Evolutionary conservation across 2,329 filamentous ascomycete genomes (phyloP).

Genomic region (Diplodia corticola): DNA sequence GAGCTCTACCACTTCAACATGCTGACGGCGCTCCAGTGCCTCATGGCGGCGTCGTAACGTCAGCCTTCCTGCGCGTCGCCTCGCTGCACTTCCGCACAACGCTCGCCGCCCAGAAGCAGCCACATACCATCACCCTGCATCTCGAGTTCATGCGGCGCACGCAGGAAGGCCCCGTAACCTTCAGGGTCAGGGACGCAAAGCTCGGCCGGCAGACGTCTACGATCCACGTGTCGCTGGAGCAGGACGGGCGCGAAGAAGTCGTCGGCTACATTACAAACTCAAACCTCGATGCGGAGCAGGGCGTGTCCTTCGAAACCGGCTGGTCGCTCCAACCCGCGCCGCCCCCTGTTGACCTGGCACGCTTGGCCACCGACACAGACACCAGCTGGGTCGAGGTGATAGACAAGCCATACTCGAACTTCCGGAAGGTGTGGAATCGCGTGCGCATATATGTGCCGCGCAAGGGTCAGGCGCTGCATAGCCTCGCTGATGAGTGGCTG

Average conservation of each 20-base stretch:
- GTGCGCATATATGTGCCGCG: slow-evolving; percentile 56
- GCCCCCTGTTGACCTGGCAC: slow-evolving; percentile 44
- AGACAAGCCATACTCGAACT: slow-evolving; percentile 47
- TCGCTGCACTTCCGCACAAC: slow-evolving; percentile 60
- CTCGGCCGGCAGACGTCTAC: slow-evolving; percentile 64
- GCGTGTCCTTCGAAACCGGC: slow-evolving; percentile 56
- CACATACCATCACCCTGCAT: slow-evolving; percentile 64
- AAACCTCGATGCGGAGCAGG: slow-evolving; percentile 61
- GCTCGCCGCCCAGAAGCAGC: slow-evolving; percentile 59
- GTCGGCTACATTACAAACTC: slow-evolving; percentile 66
- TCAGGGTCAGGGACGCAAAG: slow-evolving; percentile 64
- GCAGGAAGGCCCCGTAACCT: slow-evolving; percentile 55
- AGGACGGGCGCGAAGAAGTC: slow-evolving; percentile 60
- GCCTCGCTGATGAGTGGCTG: slow-evolving; percentile 66
- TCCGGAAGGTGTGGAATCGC: slow-evolving; percentile 53
- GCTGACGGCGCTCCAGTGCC: slow-evolving; percentile 54
- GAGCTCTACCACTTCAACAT: neutral
- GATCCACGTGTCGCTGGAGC: slow-evolving; percentile 62
- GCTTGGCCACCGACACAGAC: slow-evolving; percentile 48
- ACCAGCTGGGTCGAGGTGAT: slow-evolving; percentile 48
- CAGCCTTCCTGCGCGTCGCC: slow-evolving; percentile 61
- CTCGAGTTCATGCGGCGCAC: slow-evolving; percentile 67
- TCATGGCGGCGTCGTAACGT: slow-evolving; percentile 69
- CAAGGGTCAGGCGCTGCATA: slow-evolving; percentile 42
- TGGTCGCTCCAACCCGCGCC: slow-evolving; percentile 54